Conservation (phyloP, 2,329 filamentous ascomycete genomes). For the Lizonia empirigonia region DNA sequence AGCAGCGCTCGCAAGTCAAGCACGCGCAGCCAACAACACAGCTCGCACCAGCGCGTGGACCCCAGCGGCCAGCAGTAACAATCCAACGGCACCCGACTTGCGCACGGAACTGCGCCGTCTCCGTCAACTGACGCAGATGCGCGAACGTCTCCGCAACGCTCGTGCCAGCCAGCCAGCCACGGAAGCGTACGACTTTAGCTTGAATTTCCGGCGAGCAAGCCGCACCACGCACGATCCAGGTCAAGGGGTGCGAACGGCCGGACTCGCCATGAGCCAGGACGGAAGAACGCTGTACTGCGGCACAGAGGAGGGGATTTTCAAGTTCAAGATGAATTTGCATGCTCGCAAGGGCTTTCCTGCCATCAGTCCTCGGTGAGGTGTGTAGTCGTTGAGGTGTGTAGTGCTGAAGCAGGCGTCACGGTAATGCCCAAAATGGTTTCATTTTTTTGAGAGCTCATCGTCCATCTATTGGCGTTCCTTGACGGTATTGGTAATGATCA, state of each 20-base stretch:
- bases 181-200: conserved; percentile 33
- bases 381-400: neutral
- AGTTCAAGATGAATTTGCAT: conserved; percentile 70
- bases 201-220: conserved; percentile 33
- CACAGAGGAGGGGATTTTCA: conserved; percentile 74
- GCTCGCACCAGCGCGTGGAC: conserved; percentile 19
- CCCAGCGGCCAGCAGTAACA: conserved; percentile 5
- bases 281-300: conserved; percentile 55
- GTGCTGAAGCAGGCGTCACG: neutral
- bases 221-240: conserved; percentile 37
- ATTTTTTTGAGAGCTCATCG: neutral
- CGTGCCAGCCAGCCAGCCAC: conserved; percentile 34
- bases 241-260: conserved; percentile 53
- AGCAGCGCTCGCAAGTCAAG: conserved; percentile 51
- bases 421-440: neutral
- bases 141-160: conserved; percentile 44
- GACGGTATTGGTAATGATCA: conserved; percentile 1
- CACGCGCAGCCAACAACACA: conserved; percentile 23
- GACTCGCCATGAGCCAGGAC: conserved; percentile 56
- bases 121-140: conserved; percentile 45
- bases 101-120: conserved; percentile 43
- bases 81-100: conserved; percentile 38
- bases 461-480: neutral
- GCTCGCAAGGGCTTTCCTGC: conserved; percentile 60
- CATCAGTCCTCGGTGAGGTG: conserved; percentile 44